phyloP scores from a whole-genome alignment of 1,284 basidiomycete species.

The Ustilago trichophora region DNA sequence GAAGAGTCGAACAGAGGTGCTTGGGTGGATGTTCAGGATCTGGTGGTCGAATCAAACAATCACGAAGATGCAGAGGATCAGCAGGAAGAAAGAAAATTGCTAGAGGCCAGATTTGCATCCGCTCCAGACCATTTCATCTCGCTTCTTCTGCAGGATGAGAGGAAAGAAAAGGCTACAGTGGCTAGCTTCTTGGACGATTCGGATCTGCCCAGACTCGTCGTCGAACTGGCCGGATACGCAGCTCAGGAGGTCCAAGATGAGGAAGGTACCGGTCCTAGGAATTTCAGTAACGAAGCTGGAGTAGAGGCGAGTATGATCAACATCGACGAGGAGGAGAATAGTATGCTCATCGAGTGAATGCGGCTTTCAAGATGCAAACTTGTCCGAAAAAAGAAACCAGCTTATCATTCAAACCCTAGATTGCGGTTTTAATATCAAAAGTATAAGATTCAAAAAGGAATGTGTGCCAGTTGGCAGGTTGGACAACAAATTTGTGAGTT shows the following conservation, averaged over 20 bases:
- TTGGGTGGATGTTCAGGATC: constrained; percentile 2
- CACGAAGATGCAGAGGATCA: too few species aligned
- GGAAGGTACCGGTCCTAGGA: too few species aligned
- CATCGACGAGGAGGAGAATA: too few species aligned
- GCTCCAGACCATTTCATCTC: constrained; percentile 14
- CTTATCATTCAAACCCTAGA: too few species aligned
- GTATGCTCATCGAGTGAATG: constrained; percentile 22
- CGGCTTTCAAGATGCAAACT: too few species aligned
- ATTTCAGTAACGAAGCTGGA: too few species aligned
- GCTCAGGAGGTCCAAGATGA: too few species aligned
- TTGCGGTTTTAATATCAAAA: too few species aligned
- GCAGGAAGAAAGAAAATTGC: background rate
- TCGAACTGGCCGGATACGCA: constrained; percentile 22
- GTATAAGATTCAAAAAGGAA: too few species aligned
- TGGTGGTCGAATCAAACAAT: constrained; percentile 4
- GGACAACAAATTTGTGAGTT: too few species aligned
- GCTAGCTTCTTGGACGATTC: constrained; percentile 21
- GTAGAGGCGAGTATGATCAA: background rate
- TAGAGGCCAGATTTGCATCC: constrained; percentile 5
- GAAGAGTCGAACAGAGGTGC: constrained; percentile 4
- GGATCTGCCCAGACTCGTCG: constrained; percentile 27
- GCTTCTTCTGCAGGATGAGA: constrained; percentile 8
- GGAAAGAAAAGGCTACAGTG: constrained; percentile 23
- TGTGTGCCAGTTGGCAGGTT: too few species aligned
- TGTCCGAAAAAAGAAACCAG: too few species aligned